A percentile compares a stretch with the other conserved stretches of the same genome.
Evolutionary conservation across 176 grass and related monocot species (phyloP).

Genomic region (Dendrocalamus sinicus): DNA sequence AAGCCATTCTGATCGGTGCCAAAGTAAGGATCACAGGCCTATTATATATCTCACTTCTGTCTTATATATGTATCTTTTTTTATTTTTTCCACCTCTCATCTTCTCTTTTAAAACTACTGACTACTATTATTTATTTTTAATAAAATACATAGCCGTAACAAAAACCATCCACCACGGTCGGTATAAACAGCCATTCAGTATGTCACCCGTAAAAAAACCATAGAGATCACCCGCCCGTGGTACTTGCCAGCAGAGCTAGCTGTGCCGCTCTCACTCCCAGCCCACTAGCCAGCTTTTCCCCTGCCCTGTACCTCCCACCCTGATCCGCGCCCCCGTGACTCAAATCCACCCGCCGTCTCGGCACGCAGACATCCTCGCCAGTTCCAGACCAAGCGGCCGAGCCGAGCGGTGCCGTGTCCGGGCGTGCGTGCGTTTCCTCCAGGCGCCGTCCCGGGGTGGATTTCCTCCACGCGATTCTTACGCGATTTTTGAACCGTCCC

Average conservation of each 20-base stretch:
- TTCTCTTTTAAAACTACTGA: too few species aligned
- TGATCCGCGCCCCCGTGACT: not conserved
- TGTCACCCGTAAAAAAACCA: not conserved
- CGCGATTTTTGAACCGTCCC: not conserved
- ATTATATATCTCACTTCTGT: too few species aligned
- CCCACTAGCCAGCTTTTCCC: not conserved
- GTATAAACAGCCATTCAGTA: too few species aligned
- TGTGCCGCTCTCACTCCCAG: not conserved
- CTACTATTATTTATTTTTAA: too few species aligned
- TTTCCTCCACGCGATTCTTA: not conserved
- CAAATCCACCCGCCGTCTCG: not conserved
- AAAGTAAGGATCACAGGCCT: too few species aligned
- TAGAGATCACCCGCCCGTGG: not conserved
- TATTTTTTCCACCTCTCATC: rapidly evolving
- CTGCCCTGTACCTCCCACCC: not conserved
- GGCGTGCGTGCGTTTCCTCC: not conserved
- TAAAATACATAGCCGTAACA: too few species aligned
- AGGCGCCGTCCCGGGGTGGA: not conserved
- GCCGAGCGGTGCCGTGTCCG: too few species aligned
- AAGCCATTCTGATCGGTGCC: too few species aligned
- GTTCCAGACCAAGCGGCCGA: not conserved
- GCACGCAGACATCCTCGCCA: not conserved
- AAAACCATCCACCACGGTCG: too few species aligned
- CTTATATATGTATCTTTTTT: too few species aligned
- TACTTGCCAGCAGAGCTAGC: too few species aligned